A percentile compares a stretch with the other conserved stretches of the same genome.
phyloP scores from a whole-genome alignment of 106 monocot species.

The Apostasia ramifera region DNA sequence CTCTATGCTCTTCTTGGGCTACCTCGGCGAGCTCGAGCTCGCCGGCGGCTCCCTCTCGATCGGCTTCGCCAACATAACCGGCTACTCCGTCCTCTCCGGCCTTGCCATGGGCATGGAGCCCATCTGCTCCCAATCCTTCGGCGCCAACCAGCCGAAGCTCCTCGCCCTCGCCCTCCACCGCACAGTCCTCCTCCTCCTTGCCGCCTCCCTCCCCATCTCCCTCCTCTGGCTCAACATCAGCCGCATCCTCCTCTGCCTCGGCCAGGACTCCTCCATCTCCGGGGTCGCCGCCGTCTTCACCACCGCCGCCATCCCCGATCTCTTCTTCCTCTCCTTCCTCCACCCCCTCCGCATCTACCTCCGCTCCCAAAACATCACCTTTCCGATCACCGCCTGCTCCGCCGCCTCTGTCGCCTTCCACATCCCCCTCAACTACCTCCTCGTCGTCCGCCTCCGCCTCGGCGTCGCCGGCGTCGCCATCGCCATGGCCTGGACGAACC shows the following conservation, averaged over 20 bases:
- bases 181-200: conserved; percentile 68
- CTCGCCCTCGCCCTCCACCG: conserved; percentile 74
- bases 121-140: conserved; percentile 88
- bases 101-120: conserved; percentile 95
- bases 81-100: neutral
- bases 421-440: conserved; percentile 60
- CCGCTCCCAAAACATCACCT: conserved; percentile 52
- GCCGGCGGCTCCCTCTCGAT: conserved; percentile 79
- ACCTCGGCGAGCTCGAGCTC: conserved; percentile 72
- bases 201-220: conserved; percentile 62
- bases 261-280: conserved; percentile 55
- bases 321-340: conserved; percentile 65
- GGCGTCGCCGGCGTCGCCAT: conserved; percentile 42
- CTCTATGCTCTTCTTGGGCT: conserved; percentile 86
- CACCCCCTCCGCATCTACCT: conserved; percentile 75
- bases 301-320: conserved; percentile 57
- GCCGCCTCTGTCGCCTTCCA: conserved; percentile 49
- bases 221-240: conserved; percentile 66
- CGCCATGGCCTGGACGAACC: conserved; percentile 47
- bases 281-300: conserved; percentile 41
- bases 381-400: conserved; percentile 67
- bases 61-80: conserved; percentile 25
- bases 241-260: conserved; percentile 37
- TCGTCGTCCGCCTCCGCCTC: conserved; percentile 25
- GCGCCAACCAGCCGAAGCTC: conserved; percentile 58